These are phyloP conservation scores for Xylaria sp. DNA, from an alignment of 2,329 filamentous ascomycete species.

Conservation along the genomic window DNA sequence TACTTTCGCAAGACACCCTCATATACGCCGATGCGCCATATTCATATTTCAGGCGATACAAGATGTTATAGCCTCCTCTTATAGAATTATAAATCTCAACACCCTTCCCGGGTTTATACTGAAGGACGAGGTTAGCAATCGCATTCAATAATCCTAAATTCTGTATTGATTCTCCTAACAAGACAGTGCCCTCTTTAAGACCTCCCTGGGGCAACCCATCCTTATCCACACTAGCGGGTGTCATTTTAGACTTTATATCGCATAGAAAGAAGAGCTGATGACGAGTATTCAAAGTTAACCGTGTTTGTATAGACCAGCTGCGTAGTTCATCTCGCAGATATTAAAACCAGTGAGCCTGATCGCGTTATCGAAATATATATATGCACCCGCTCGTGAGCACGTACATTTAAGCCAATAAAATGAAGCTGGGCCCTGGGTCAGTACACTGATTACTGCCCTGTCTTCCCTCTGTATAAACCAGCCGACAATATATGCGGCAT, in stretches of 20 bases:
- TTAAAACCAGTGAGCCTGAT: background rate
- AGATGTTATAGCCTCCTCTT: background rate
- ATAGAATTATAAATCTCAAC: background rate
- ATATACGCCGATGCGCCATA: background rate
- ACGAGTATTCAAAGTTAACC: background rate
- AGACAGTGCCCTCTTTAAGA: background rate
- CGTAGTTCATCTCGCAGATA: no score
- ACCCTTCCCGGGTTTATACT: background rate
- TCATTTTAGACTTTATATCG: background rate
- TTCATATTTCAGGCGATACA: constrained; percentile 1
- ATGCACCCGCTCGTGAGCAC: background rate
- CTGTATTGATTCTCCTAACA: background rate
- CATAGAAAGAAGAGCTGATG: background rate
- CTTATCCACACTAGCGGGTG: background rate
- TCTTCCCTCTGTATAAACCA: background rate
- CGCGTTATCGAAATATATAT: background rate
- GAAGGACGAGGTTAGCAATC: background rate
- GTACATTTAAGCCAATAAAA: background rate
- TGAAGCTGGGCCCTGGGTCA: background rate
- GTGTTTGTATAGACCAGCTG: no score
- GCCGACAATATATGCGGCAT: background rate
- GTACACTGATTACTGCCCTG: background rate
- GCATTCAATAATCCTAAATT: background rate
- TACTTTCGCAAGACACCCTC: background rate
- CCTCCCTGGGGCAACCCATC: background rate